phyloP scores from a whole-genome alignment of 345 rosid species.

The Euphorbia pulcherrima region DNA sequence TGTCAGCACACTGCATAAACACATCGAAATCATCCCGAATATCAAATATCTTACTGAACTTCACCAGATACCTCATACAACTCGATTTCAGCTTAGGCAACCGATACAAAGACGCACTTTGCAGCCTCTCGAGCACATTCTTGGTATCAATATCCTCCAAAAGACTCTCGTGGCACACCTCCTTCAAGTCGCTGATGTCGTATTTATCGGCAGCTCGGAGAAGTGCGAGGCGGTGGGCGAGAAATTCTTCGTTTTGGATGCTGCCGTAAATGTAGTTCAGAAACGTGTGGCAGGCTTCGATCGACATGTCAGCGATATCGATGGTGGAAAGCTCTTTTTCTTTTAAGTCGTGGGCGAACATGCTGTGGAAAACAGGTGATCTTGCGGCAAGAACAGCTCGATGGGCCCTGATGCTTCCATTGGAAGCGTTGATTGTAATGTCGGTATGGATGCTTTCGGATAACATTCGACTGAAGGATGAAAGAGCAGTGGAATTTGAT shows the following conservation, averaged over 20 bases:
- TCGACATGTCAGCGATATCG: slow-evolving; percentile 72
- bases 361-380: slow-evolving; percentile 84
- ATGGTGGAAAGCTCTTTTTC: slow-evolving; percentile 79
- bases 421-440: slow-evolving; percentile 61
- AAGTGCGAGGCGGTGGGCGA: slow-evolving; percentile 63
- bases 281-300: slow-evolving; percentile 74
- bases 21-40: slow-evolving; percentile 69
- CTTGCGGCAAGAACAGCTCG: slow-evolving; percentile 85
- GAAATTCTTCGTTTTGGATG: slow-evolving; percentile 63
- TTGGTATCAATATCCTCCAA: slow-evolving; percentile 73
- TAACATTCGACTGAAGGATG: slow-evolving; percentile 74
- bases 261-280: slow-evolving; percentile 77
- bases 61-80: slow-evolving; percentile 87
- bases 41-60: slow-evolving; percentile 86
- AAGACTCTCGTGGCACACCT: slow-evolving; percentile 80
- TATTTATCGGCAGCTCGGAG: slow-evolving; percentile 87
- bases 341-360: slow-evolving; percentile 82
- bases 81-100: slow-evolving; percentile 64
- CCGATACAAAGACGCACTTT: slow-evolving; percentile 58
- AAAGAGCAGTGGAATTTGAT: slow-evolving; percentile 55
- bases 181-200: slow-evolving; percentile 68
- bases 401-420: slow-evolving; percentile 85
- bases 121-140: slow-evolving; percentile 90
- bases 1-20: slow-evolving; percentile 71
- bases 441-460: slow-evolving; percentile 79